Evolutionary conservation across 331 rosid genomes (phyloP), one percentile per base, ranked within the genome.

Genomic region (Telfairia occidentalis): DNA sequence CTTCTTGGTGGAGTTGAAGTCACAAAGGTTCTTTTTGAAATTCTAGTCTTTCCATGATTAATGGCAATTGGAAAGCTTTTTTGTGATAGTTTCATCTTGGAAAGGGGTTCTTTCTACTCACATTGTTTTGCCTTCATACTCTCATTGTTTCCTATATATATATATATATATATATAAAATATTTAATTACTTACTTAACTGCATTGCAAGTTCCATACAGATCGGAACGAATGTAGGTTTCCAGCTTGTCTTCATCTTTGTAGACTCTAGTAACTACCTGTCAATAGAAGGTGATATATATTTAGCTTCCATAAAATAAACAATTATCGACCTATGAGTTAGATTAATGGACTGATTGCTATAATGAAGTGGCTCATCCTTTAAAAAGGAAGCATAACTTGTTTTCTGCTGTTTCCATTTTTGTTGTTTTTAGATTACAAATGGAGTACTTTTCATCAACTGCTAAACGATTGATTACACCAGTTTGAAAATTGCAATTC

Each of bases 161-260:
- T 7, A 53, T 1, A 53, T 18, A 4, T 8, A 34, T 38, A 64
- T 19, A 37, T 35, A n/a, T n/a, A n/a, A 38, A 66, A 38, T 37
- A 4, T 66, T 66, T 40, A 21, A 35, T 58, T 58, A 55, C 87
- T 85, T 86, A 94, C 97, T 87, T 79, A 59, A 73, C 76, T 38
- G 81, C 82, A 83, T 79, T 83, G 87, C 86, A 87, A 85, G 78
- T 84, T 34, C 96, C 97, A 78, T 90, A 94, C 53, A 79, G 57
- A 84, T 87, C 85, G 38, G 98, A 94, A 40, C 90, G 90, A 72
- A 91, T 83, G 85, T 94, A 94, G 65, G 87, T 80, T 77, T 91
- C 97, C 85, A 91, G 80, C 81, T 91, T 92, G 46, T 76, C 79
- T 83, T 94, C 98, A 73, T 94, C 96, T 84, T 87, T 81, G 86